Percentiles rank a stretch among this genome's conserved stretches.
phyloP scores from a whole-genome alignment of 1,139 yeast species.

The Candida tetrigidarum region DNA sequence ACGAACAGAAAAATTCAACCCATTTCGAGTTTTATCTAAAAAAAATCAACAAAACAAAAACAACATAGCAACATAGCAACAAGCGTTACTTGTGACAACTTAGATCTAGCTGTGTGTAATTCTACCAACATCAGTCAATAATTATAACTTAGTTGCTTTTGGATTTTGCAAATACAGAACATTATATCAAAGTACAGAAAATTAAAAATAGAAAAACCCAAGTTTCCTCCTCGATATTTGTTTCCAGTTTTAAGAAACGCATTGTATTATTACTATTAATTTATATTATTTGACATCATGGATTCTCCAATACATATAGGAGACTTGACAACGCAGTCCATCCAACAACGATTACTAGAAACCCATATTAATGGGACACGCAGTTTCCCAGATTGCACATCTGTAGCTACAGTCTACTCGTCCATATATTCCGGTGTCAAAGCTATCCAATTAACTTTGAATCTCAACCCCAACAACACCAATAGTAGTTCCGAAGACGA shows the following conservation, averaged over 20 bases:
- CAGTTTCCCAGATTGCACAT: slow-evolving; percentile 8
- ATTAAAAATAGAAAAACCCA: too few relatives aligned
- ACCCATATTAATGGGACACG: slow-evolving; percentile 34
- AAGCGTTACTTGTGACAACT: too few relatives aligned
- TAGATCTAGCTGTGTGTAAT: too few relatives aligned
- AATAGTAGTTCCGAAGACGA: slow-evolving; percentile 12
- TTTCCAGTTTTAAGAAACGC: neutral
- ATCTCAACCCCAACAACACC: slow-evolving; percentile 17
- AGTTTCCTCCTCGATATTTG: neutral
- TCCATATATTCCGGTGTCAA: slow-evolving; percentile 44
- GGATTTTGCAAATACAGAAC: too few relatives aligned
- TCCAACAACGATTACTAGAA: slow-evolving; percentile 38
- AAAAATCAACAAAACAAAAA: too few relatives aligned
- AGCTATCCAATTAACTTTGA: slow-evolving; percentile 38
- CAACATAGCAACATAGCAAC: too few relatives aligned
- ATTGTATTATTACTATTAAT: neutral
- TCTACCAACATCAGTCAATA: too few relatives aligned
- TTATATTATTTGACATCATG: slow-evolving; percentile 24
- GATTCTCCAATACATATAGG: slow-evolving; percentile 52
- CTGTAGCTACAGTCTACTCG: slow-evolving; percentile 28
- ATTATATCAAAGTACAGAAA: too few relatives aligned
- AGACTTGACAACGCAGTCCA: slow-evolving; percentile 48
- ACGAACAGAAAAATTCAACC: neutral
- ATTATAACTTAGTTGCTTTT: too few relatives aligned
- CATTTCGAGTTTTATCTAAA: too few relatives aligned